Percentiles rank a stretch among this genome's conserved stretches.
phyloP scores from a whole-genome alignment of 805 yeast genomes.

The Huiozyma sinensis region DNA sequence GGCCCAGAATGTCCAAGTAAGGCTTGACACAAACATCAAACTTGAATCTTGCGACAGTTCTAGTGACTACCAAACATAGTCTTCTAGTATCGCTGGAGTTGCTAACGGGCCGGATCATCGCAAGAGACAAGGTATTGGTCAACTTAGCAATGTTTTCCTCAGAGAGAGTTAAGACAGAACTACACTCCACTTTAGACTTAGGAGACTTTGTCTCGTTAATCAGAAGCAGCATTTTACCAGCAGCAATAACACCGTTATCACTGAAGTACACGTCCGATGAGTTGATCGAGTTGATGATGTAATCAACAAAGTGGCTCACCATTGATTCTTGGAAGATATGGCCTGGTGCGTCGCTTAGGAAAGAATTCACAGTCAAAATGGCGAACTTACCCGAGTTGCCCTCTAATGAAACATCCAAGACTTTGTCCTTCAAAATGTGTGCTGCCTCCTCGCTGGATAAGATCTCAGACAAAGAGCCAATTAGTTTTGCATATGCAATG shows the following conservation, averaged over 20 bases:
- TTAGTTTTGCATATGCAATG: conserved; percentile 64
- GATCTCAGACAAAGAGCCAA: conserved; percentile 67
- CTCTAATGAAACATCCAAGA: conserved; percentile 36
- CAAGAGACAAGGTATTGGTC: conserved; percentile 39
- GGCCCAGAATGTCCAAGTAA: conserved; percentile 46
- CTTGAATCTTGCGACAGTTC: conserved; percentile 63
- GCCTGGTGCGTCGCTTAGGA: conserved; percentile 64
- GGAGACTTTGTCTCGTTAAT: conserved; percentile 34
- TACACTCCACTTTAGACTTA: conserved; percentile 19
- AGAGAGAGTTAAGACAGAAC: conserved; percentile 31
- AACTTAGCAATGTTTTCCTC: conserved; percentile 34
- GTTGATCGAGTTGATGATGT: conserved; percentile 37
- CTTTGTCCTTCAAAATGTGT: conserved; percentile 47
- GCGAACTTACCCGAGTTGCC: conserved; percentile 49
- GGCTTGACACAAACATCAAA: conserved; percentile 41
- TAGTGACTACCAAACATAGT: conserved; percentile 58
- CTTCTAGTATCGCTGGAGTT: conserved; percentile 71
- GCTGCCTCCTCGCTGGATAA: conserved; percentile 54
- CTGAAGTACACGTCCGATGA: conserved; percentile 39
- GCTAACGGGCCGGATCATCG: conserved; percentile 43
- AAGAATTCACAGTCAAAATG: conserved; percentile 64
- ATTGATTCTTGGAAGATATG: conserved; percentile 48
- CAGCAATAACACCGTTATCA: conserved; percentile 69
- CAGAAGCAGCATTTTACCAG: conserved; percentile 66
- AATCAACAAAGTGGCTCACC: conserved; percentile 38